These are phyloP conservation scores for Scedosporium boydii DNA, from an alignment of 2,329 filamentous ascomycete species.

Conservation along the genomic window DNA sequence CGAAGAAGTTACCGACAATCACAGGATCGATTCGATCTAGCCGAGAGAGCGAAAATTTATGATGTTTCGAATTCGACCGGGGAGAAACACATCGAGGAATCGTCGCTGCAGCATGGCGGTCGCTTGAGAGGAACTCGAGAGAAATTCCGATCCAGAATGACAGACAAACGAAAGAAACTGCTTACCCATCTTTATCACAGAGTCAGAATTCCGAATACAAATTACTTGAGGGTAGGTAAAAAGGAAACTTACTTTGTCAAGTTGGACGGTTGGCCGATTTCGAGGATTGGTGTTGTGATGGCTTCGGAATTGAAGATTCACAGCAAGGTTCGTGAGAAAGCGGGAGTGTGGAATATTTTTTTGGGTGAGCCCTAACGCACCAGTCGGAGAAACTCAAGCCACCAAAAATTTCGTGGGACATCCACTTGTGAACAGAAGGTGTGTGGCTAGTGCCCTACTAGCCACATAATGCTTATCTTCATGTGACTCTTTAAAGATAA, in stretches of 20 bases:
- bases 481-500: not conserved
- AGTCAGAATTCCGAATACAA: conserved; percentile 24
- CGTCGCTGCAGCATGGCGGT: not conserved
- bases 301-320: not conserved
- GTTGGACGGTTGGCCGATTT: conserved; percentile 23
- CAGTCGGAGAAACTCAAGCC: conserved; percentile 1
- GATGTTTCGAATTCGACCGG: not conserved
- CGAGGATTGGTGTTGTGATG: conserved; percentile 2
- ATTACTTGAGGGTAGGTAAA: conserved; percentile 11
- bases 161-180: conserved; percentile 17
- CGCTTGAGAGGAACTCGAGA: not conserved
- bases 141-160: not conserved
- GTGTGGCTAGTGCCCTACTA: not conserved
- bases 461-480: not conserved
- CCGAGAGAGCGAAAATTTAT: not conserved
- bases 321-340: conserved; percentile 4
- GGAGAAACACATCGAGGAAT: not conserved
- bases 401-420: not conserved
- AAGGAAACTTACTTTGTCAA: conserved; percentile 37
- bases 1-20: not conserved
- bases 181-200: conserved; percentile 51
- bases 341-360: conserved; percentile 7
- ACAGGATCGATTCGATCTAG: not conserved
- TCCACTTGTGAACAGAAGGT: not conserved
- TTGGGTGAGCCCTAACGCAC: conserved; percentile 5